A percentile compares a stretch with the other conserved stretches of the same genome.
These are phyloP conservation scores for Podospora sp. DNA, from an alignment of 495 filamentous ascomycete species.

Conservation along the genomic window DNA sequence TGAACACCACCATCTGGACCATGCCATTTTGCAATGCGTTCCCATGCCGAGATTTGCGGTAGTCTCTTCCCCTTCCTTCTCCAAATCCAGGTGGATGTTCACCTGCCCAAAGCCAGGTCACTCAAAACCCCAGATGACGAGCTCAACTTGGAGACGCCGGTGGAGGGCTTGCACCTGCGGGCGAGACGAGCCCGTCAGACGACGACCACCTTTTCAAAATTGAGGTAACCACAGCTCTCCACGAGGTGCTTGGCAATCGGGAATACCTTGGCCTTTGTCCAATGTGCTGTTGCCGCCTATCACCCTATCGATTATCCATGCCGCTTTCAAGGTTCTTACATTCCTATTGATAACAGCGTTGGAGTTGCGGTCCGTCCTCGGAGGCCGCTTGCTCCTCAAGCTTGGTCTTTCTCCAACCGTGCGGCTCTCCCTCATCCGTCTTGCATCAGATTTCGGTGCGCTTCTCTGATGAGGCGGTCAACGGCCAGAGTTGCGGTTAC, in stretches of 20 bases:
- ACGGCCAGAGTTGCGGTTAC: conserved; percentile 23
- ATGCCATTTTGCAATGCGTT: not conserved
- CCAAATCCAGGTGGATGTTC: not conserved
- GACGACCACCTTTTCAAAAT: not conserved
- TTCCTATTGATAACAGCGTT: conserved; percentile 16
- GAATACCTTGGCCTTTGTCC: not conserved
- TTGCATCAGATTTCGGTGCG: not conserved
- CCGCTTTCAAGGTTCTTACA: not conserved
- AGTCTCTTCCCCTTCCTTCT: not conserved
- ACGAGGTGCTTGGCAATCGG: not conserved
- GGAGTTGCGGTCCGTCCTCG: conserved; percentile 16
- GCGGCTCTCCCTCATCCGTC: not conserved
- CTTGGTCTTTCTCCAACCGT: not conserved
- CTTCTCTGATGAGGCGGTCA: not conserved
- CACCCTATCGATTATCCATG: not conserved
- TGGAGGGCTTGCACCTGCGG: not conserved
- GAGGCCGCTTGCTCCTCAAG: conserved; percentile 7
- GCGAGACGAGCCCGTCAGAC: not conserved
- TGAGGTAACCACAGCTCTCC: not conserved
- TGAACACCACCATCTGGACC: too few species aligned
- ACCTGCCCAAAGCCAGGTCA: not conserved
- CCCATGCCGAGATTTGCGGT: not conserved
- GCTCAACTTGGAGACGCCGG: not conserved
- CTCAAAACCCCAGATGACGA: not conserved
- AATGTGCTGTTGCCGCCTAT: not conserved